These are phyloP conservation scores for Bertia moriformis DNA, from an alignment of 2,329 filamentous ascomycete genomes.

Conservation along the genomic window DNA sequence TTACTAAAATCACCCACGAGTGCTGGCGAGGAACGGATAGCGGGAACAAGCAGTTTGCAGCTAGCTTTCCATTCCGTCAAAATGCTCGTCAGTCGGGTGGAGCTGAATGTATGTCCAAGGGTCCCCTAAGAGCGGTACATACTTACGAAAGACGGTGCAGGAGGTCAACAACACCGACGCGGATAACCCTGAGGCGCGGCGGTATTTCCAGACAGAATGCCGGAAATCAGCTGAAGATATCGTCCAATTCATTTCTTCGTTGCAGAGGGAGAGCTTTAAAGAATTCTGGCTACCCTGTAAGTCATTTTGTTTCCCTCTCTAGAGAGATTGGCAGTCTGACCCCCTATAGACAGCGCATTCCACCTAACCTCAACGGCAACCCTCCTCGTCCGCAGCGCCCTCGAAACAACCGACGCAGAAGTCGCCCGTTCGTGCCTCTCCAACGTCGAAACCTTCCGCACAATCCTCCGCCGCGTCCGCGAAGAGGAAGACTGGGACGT, in stretches of 20 bases:
- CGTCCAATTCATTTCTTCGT: slow-evolving; percentile 29
- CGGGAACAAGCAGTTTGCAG: slow-evolving; percentile 25
- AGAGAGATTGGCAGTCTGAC: slow-evolving; percentile 1
- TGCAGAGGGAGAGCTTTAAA: slow-evolving; percentile 27
- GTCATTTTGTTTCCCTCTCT: slow-evolving; percentile 6
- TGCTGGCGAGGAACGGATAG: slow-evolving; percentile 15
- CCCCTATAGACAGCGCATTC: slow-evolving; percentile 26
- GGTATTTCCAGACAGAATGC: slow-evolving; percentile 29
- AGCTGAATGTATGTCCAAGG: slow-evolving; percentile 20
- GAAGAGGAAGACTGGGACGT: slow-evolving; percentile 38
- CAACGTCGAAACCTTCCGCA: slow-evolving; percentile 29
- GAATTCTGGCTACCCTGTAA: slow-evolving; percentile 35
- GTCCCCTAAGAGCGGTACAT: no score
- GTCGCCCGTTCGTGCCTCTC: slow-evolving; percentile 26
- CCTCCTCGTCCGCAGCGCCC: slow-evolving; percentile 30
- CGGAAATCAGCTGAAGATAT: slow-evolving; percentile 26
- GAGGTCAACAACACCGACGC: slow-evolving; percentile 23
- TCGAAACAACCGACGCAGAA: slow-evolving; percentile 30
- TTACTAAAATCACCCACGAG: slow-evolving; percentile 20
- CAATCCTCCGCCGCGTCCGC: slow-evolving; percentile 27
- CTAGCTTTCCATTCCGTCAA: slow-evolving; percentile 25
- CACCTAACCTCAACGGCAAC: slow-evolving; percentile 37
- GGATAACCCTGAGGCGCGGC: slow-evolving; percentile 28
- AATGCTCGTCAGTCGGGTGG: slow-evolving; percentile 28
- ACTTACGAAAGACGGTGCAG: slow-evolving; percentile 12